phyloP scores from a whole-genome alignment of 768 basidiomycete species.

The Boletus edulis region DNA sequence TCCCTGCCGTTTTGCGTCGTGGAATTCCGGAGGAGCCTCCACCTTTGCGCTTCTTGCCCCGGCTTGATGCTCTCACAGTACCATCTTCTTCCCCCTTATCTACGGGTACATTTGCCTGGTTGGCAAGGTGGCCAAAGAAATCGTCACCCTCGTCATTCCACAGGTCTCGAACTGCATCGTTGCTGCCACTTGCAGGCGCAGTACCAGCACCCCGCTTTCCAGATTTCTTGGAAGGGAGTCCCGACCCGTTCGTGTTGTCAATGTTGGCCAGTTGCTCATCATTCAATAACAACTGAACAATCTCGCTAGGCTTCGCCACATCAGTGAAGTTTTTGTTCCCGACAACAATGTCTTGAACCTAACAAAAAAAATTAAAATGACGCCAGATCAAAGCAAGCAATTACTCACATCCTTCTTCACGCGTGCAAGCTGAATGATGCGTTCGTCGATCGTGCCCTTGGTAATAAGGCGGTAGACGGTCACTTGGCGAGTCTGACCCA shows the following conservation, averaged over 20 bases:
- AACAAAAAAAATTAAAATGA: constrained; percentile 1
- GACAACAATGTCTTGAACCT: constrained; percentile 99
- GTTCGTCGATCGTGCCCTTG: constrained; percentile 92
- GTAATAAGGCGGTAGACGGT: constrained; percentile 96
- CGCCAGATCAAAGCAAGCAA: background rate
- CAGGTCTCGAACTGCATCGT: constrained; percentile 53
- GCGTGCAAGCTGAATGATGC: constrained; percentile 92
- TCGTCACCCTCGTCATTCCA: constrained; percentile 89
- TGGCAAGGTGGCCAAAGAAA: constrained; percentile 67
- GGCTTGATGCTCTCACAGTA: constrained; percentile 19
- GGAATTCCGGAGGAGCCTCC: constrained; percentile 16
- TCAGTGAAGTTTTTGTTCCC: constrained; percentile 95
- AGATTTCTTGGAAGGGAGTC: constrained; percentile 35
- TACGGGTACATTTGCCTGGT: constrained; percentile 14
- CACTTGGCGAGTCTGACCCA: constrained; percentile 96
- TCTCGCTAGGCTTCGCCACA: constrained; percentile 92
- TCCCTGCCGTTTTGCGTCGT: constrained; percentile 33
- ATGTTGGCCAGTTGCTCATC: constrained; percentile 87
- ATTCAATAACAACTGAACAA: constrained; percentile 90
- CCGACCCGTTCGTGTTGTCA: constrained; percentile 43
- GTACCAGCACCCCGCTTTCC: constrained; percentile 34
- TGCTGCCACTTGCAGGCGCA: constrained; percentile 31
- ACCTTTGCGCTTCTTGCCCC: constrained; percentile 36
- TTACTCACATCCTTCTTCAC: constrained; percentile 89
- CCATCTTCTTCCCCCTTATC: constrained; percentile 34